A percentile compares a stretch with the other conserved stretches of the same genome.
phyloP scores from a whole-genome alignment of 805 yeast genomes.

The Candida krabiensis region DNA sequence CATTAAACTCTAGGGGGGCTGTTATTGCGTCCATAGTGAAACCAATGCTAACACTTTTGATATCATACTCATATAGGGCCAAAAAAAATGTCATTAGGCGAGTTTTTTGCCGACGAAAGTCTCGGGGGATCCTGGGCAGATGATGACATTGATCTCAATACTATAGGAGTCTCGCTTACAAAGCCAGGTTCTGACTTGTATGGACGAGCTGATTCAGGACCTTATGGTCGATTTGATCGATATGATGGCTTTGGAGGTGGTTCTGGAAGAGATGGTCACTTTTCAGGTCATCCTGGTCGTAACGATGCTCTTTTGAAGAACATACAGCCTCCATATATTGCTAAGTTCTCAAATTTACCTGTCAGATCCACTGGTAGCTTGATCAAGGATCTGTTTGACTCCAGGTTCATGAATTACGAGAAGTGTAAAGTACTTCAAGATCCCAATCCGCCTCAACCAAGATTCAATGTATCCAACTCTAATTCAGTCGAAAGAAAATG shows the following conservation, averaged over 20 bases:
- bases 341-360: slow-evolving; percentile 62
- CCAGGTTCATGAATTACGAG: slow-evolving; percentile 57
- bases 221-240: neutral
- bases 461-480: slow-evolving; percentile 44
- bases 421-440: slow-evolving; percentile 57
- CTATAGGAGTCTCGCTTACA: slow-evolving; percentile 49
- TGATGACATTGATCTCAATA: slow-evolving; percentile 63
- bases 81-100: slow-evolving; percentile 47
- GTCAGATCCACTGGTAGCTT: slow-evolving; percentile 49
- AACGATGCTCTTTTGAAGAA: slow-evolving; percentile 7
- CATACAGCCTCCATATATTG: slow-evolving; percentile 59
- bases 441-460: slow-evolving; percentile 29
- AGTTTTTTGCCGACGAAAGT: slow-evolving; percentile 43
- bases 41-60: neutral
- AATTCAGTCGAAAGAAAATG: slow-evolving; percentile 48
- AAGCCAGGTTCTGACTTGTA: slow-evolving; percentile 12
- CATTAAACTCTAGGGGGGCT: neutral
- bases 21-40: too few species aligned
- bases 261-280: slow-evolving; percentile 8
- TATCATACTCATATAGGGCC: slow-evolving; percentile 17
- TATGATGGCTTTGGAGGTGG: slow-evolving; percentile 7
- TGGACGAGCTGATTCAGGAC: slow-evolving; percentile 1
- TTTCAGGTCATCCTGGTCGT: slow-evolving; percentile 5
- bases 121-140: slow-evolving; percentile 68
- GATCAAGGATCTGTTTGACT: slow-evolving; percentile 58